Base-by-base conservation (phyloP, 2,329 filamentous ascomycete genomes). In the Aspergillus sp. region DNA sequence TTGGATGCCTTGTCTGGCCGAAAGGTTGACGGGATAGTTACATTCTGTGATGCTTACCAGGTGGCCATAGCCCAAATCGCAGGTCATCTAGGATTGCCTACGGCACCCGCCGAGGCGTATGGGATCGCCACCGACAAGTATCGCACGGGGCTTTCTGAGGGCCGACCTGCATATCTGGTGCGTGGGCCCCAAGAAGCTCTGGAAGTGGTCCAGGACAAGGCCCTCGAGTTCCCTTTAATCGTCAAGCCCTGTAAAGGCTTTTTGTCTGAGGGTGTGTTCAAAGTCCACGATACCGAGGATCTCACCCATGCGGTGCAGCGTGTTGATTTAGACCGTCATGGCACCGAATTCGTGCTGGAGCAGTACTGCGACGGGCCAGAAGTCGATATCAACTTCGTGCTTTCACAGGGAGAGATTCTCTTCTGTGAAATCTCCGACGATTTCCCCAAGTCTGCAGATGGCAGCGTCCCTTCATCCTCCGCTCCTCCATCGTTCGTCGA, bases 351-450 rank as follows among this genome's bases (percentile, higher is more conserved):
- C 27, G 49, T 59, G 6, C 41, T 62, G 1, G 64, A 64, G 12
- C 25, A 52, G 2, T 65, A 64, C 48, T 49, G 50, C 25, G 55
- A 61, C 21, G 60, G 64, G 8, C 55, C 61, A 0, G 63, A 66
- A 48, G 51, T 65, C 1, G 56, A 64, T n/a, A 47, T 46, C 23
- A 64, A 65, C 25, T 52, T 66, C 21, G 59, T 64, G 3, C 46
- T 64, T 3, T 40, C 35, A 6, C 54, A 66, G 11, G 57, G 57
- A 2, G 58, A 65, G 25, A 12, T 59, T 0, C 37, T 65, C 6
- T 62, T 62, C n/a, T 54, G 43, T 31, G 63, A 65, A 25, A 17
- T 60, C 3, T 57, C 33, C 3, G 61, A 65, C 23, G 53, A 63
- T 12, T 57, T 63, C 17, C 63, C 63, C 8, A 50, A 62, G 33